Evolutionary conservation across 2,329 filamentous ascomycete species (phyloP).

Genomic region (Bertia moriformis): DNA sequence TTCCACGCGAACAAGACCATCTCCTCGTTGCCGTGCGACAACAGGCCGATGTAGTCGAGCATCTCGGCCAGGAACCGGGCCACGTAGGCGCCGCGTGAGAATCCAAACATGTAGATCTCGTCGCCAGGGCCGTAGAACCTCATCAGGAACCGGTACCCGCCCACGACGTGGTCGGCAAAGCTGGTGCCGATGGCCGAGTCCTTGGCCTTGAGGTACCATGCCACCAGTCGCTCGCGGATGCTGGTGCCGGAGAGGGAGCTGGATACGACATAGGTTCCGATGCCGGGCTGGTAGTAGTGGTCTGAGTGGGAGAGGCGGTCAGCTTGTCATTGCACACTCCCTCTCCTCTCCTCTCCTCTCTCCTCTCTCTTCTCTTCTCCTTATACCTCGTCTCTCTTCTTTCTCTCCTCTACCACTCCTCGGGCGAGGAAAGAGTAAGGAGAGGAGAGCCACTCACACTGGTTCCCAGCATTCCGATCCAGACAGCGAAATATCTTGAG

Average conservation of each 20-base stretch:
- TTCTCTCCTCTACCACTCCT: slow-evolving; percentile 2
- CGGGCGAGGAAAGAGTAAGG: slow-evolving; percentile 3
- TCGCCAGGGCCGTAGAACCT: slow-evolving; percentile 51
- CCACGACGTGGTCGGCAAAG: slow-evolving; percentile 72
- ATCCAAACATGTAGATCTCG: slow-evolving; percentile 61
- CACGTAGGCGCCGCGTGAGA: slow-evolving; percentile 60
- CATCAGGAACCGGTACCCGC: slow-evolving; percentile 69
- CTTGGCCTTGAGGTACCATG: slow-evolving; percentile 64
- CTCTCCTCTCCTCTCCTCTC: neutral
- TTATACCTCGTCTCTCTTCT: neutral
- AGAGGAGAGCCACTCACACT: slow-evolving; percentile 29
- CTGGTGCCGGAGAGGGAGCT: slow-evolving; percentile 42
- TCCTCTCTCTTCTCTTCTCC: neutral
- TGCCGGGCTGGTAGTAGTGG: slow-evolving; percentile 54
- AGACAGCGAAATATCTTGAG: slow-evolving; percentile 60
- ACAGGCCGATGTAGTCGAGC: slow-evolving; percentile 67
- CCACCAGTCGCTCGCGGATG: slow-evolving; percentile 37
- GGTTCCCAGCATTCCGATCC: slow-evolving; percentile 44
- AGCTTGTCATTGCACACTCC: neutral
- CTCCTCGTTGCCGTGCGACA: slow-evolving; percentile 73
- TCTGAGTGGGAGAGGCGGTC: too few relatives aligned
- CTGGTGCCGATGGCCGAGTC: slow-evolving; percentile 69
- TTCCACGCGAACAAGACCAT: slow-evolving; percentile 77
- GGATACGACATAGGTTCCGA: slow-evolving; percentile 58
- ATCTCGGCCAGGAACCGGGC: slow-evolving; percentile 68